Evolutionary conservation across 108 stramenopile species (phyloP).

Genomic region (Asterionellopsis glacialis): DNA sequence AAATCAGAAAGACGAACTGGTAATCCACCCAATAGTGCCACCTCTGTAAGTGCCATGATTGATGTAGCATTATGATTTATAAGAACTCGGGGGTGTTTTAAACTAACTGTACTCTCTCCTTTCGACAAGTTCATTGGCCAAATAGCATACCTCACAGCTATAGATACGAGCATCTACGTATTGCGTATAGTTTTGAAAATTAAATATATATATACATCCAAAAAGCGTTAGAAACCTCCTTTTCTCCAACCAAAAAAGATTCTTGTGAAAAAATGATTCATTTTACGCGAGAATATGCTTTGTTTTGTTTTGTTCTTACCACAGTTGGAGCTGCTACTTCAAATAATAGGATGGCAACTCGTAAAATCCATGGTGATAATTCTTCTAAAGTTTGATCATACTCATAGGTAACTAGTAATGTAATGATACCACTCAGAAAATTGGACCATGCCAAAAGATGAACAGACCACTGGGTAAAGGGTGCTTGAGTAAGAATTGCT

Average conservation of each 20-base stretch:
- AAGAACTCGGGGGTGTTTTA: constrained; percentile 8
- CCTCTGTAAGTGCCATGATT: constrained; percentile 19
- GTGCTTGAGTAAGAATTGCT: constrained; percentile 1
- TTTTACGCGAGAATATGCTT: no score
- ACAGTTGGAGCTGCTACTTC: constrained; percentile 64
- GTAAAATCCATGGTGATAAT: constrained; percentile 34
- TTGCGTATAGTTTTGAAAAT: no score
- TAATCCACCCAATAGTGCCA: constrained; percentile 25
- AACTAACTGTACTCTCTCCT: constrained; percentile 27
- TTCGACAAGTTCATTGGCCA: constrained; percentile 50
- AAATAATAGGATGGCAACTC: constrained; percentile 49
- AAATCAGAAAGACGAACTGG: constrained; percentile 21
- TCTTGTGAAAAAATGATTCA: no score
- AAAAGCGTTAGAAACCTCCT: no score
- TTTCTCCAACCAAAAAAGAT: no score
- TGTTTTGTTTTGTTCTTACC: no score
- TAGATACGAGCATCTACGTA: constrained; percentile 35
- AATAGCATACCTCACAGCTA: constrained; percentile 53
- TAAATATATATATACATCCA: no score
- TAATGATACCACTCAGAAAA: constrained; percentile 17
- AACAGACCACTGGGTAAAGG: constrained; percentile 75
- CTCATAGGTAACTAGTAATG: no score
- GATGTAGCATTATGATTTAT: constrained; percentile 34
- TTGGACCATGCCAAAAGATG: constrained; percentile 47
- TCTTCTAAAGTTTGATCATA: no score